phyloP scores from a whole-genome alignment of 2,329 filamentous ascomycete genomes.

The Colletotrichum gloeosporioides region DNA sequence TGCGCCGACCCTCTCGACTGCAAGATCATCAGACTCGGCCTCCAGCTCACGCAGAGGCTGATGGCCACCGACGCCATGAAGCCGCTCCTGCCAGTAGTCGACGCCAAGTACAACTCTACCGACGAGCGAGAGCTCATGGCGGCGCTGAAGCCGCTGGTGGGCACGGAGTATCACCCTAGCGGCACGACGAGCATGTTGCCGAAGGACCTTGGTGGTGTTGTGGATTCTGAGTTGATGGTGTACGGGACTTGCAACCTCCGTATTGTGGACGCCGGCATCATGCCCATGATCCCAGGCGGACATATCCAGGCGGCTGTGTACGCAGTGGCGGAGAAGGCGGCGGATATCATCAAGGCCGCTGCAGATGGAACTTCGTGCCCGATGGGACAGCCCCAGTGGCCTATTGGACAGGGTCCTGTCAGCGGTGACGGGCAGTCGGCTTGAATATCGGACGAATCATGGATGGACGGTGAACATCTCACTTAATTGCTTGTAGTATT shows the following conservation, averaged over 20 bases:
- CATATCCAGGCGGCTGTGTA: conserved; percentile 60
- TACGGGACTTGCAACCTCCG: conserved; percentile 54
- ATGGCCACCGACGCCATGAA: conserved; percentile 29
- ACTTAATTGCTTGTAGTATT: background rate
- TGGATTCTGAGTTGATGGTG: conserved; percentile 46
- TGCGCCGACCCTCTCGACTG: conserved; percentile 48
- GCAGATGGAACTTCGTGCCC: background rate
- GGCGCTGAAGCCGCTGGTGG: conserved; percentile 38
- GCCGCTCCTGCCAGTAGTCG: conserved; percentile 22
- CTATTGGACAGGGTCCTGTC: background rate
- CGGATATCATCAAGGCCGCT: conserved; percentile 48
- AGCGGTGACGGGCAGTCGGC: background rate
- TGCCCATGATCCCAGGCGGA: conserved; percentile 51
- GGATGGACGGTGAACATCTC: background rate
- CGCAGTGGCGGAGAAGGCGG: conserved; percentile 57
- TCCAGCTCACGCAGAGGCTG: conserved; percentile 30
- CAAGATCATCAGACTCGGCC: conserved; percentile 28
- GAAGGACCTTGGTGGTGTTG: conserved; percentile 48
- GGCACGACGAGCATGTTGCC: conserved; percentile 54
- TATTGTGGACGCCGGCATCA: conserved; percentile 54
- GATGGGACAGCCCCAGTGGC: background rate
- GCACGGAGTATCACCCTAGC: conserved; percentile 45
- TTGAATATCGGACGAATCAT: background rate
- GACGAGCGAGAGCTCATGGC: conserved; percentile 28
- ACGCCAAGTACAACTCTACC: conserved; percentile 22